These are phyloP conservation scores for Talaromyces amestolkiae DNA, from an alignment of 2,329 filamentous ascomycete genomes.

Conservation along the genomic window DNA sequence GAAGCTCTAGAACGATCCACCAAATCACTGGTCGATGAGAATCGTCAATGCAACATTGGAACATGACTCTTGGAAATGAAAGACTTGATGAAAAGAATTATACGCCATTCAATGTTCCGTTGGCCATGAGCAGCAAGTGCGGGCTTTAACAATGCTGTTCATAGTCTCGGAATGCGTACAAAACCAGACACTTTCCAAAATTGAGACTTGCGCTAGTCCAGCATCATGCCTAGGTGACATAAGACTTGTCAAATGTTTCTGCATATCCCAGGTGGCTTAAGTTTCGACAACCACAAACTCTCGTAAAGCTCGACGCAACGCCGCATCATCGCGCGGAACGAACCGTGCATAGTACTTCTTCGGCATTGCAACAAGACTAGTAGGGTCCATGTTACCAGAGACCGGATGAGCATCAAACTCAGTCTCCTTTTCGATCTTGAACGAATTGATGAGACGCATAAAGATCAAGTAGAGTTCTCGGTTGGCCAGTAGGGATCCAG, in stretches of 20 bases:
- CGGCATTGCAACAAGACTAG: slow-evolving; percentile 62
- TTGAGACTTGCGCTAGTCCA: neutral
- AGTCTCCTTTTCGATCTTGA: slow-evolving; percentile 56
- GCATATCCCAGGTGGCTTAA: neutral
- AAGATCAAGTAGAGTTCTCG: slow-evolving; percentile 65
- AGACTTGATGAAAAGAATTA: neutral
- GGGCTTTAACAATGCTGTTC: neutral
- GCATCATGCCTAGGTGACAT: neutral
- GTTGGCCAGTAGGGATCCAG: slow-evolving; percentile 62
- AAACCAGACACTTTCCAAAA: neutral
- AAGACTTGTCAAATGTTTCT: neutral
- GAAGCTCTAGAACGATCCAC: neutral
- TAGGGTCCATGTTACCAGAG: slow-evolving; percentile 59
- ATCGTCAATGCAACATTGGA: neutral
- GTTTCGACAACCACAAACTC: neutral
- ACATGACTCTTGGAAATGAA: neutral
- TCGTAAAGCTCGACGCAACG: neutral
- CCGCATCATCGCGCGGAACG: slow-evolving; percentile 42
- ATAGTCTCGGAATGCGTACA: neutral
- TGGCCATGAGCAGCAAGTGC: neutral
- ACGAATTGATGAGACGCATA: slow-evolving; percentile 61
- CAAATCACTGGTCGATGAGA: neutral
- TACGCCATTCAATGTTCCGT: neutral
- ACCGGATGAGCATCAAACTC: slow-evolving; percentile 60
- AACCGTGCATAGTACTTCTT: slow-evolving; percentile 58